These are phyloP conservation scores for Diutina rugosa DNA, from an alignment of 1,139 yeast genomes.

Conservation along the genomic window DNA sequence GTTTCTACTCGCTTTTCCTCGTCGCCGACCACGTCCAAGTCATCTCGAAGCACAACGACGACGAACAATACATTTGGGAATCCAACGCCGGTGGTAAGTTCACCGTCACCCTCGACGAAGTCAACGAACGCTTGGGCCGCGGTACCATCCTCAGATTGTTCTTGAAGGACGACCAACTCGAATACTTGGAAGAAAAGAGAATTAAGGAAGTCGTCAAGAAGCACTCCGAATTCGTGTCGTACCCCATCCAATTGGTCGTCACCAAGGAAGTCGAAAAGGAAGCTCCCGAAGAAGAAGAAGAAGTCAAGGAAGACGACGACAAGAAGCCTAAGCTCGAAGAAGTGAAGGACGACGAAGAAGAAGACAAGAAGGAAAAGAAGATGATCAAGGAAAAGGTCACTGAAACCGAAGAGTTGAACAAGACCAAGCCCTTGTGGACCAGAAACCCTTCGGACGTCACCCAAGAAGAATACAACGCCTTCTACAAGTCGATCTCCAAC, in stretches of 20 bases:
- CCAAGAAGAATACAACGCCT: constrained; percentile 97
- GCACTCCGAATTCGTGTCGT: constrained; percentile 98
- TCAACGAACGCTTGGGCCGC: constrained; percentile 78
- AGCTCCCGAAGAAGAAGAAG: constrained; percentile 50
- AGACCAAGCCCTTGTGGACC: constrained; percentile 99
- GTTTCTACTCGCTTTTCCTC: constrained; percentile 98
- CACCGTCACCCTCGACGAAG: constrained; percentile 85
- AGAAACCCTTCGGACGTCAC: constrained; percentile 97
- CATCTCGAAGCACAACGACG: constrained; percentile 96
- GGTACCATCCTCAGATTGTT: constrained; percentile 94
- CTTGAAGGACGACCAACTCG: constrained; percentile 98
- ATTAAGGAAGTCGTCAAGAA: constrained; percentile 98
- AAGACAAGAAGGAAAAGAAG: constrained; percentile 43
- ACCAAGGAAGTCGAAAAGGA: constrained; percentile 98
- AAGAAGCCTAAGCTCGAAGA: constrained; percentile 35
- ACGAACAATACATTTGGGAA: constrained; percentile 99
- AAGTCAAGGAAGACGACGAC: constrained; percentile 33
- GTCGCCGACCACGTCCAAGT: constrained; percentile 99
- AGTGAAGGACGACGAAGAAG: constrained; percentile 54
- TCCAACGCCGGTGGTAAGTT: constrained; percentile 99
- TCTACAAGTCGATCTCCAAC: constrained; percentile 98
- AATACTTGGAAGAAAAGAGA: constrained; percentile 98
- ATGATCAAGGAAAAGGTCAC: constrained; percentile 77
- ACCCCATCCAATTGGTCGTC: constrained; percentile 97
- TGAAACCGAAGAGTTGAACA: constrained; percentile 95